These are phyloP conservation scores for Amphichorda felina DNA, from an alignment of 2,329 filamentous ascomycete species.

Conservation along the genomic window DNA sequence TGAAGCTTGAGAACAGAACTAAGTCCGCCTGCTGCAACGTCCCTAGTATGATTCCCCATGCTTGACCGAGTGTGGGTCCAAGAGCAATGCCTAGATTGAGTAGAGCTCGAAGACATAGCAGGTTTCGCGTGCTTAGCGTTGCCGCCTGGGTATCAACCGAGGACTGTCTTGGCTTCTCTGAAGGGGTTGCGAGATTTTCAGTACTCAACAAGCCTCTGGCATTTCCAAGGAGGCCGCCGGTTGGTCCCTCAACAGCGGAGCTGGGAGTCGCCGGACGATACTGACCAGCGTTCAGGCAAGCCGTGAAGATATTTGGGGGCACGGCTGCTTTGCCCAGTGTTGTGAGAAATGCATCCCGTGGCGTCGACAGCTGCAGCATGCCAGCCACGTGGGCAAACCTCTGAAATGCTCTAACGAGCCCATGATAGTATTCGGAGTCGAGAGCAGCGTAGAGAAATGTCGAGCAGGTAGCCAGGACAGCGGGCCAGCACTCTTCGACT, in stretches of 20 bases:
- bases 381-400: slow-evolving; percentile 93
- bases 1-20: slow-evolving; percentile 57
- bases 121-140: slow-evolving; percentile 73
- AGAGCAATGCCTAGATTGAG: slow-evolving; percentile 93
- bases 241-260: slow-evolving; percentile 33
- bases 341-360: slow-evolving; percentile 87
- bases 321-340: slow-evolving; percentile 89
- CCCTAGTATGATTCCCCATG: slow-evolving; percentile 87
- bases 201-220: slow-evolving; percentile 63
- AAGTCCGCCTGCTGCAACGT: slow-evolving; percentile 89
- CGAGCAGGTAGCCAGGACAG: slow-evolving; percentile 85
- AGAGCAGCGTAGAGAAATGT: slow-evolving; percentile 88
- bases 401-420: slow-evolving; percentile 83
- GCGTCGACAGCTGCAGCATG: slow-evolving; percentile 70
- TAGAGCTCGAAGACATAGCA: slow-evolving; percentile 80
- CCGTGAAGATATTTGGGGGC: slow-evolving; percentile 62
- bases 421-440: slow-evolving; percentile 89
- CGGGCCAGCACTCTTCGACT: slow-evolving; percentile 90
- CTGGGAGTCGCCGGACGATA: slow-evolving; percentile 29
- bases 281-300: slow-evolving; percentile 39
- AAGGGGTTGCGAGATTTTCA: slow-evolving; percentile 39
- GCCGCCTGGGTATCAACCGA: slow-evolving; percentile 36
- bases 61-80: slow-evolving; percentile 71
- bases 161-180: slow-evolving; percentile 36
- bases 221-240: slow-evolving; percentile 54